Evolutionary conservation across 768 basidiomycete genomes (phyloP).

Genomic region (Psilocybe sp.): DNA sequence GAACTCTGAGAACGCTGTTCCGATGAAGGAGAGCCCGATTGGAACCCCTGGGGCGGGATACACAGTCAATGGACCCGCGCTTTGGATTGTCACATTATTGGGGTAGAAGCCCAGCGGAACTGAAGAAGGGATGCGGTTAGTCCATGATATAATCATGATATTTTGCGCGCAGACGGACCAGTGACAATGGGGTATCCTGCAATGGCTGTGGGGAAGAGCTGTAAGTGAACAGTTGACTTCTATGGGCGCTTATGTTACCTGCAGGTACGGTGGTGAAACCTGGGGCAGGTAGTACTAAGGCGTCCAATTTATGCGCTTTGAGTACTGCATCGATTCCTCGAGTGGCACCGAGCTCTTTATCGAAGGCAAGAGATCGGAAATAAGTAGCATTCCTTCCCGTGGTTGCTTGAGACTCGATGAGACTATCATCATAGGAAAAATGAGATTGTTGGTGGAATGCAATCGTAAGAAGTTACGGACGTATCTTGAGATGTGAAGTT

Average conservation of each 20-base stretch:
- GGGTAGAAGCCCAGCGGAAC: constrained; percentile 65
- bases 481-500: constrained; percentile 36
- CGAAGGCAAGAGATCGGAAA: constrained; percentile 39
- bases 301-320: constrained; percentile 44
- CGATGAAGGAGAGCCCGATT: constrained; percentile 60
- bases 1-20: constrained; percentile 60
- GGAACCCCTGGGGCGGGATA: constrained; percentile 57
- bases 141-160: background rate
- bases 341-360: constrained; percentile 46
- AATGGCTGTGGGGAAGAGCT: constrained; percentile 34
- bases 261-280: constrained; percentile 36
- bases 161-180: constrained; percentile 34
- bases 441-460: too few relatives aligned
- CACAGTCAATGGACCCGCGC: constrained; percentile 39
- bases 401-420: constrained; percentile 37
- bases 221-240: too few relatives aligned
- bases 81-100: constrained; percentile 34
- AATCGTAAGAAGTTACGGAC: constrained; percentile 18
- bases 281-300: constrained; percentile 46
- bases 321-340: constrained; percentile 54
- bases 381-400: constrained; percentile 40
- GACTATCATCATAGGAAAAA: constrained; percentile 21
- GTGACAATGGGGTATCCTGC: constrained; percentile 68
- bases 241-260: constrained; percentile 24
- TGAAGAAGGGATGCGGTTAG: constrained; percentile 10